Evolutionary conservation across 2,329 filamentous ascomycete genomes (phyloP).

Genomic region (Diaporthe sp.): DNA sequence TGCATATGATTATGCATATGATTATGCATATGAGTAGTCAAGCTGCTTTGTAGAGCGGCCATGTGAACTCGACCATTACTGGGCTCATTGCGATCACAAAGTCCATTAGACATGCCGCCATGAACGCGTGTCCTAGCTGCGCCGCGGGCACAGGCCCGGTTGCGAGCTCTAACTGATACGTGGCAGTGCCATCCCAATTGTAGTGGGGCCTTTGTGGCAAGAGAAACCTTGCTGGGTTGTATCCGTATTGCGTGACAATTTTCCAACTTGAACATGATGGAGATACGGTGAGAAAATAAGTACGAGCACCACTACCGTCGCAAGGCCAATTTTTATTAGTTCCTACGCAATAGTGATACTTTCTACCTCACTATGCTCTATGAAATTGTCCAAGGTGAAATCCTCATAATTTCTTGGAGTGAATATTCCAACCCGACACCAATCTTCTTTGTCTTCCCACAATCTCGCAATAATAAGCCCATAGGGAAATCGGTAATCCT

Average conservation of each 20-base stretch:
- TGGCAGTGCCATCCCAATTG: neutral
- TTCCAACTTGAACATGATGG: too few species aligned
- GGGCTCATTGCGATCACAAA: too few species aligned
- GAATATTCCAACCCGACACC: neutral
- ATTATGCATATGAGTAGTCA: neutral
- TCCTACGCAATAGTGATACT: neutral
- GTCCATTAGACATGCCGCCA: neutral
- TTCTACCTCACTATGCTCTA: neutral
- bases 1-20: neutral
- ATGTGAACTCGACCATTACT: neutral
- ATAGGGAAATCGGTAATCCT: neutral
- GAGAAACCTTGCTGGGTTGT: neutral
- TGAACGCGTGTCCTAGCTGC: neutral
- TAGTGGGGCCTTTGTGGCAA: neutral
- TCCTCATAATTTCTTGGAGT: neutral
- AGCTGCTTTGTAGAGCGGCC: neutral
- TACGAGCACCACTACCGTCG: too few species aligned
- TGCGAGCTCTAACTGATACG: conserved; percentile 6
- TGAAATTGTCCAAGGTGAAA: neutral
- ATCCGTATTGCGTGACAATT: neutral
- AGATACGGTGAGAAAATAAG: too few species aligned
- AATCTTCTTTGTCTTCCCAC: neutral
- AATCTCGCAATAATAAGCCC: neutral
- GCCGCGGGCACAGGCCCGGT: neutral
- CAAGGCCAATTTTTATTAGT: too few species aligned